phyloP scores from a whole-genome alignment of 2,329 filamentous ascomycete genomes.

The Bimuria novae-zelandiae region DNA sequence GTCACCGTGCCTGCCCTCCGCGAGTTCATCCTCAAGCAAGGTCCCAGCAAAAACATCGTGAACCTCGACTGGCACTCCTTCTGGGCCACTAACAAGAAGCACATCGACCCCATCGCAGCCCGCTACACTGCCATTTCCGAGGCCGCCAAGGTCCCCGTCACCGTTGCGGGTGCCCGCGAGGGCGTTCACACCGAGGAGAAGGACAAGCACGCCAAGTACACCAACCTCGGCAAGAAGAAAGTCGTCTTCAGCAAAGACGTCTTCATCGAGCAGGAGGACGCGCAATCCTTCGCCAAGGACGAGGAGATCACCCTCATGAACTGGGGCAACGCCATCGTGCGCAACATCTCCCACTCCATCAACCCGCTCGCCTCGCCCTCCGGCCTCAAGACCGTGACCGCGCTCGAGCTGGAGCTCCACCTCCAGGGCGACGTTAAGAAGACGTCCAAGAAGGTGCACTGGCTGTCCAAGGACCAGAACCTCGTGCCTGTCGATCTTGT shows the following conservation, averaged over 20 bases:
- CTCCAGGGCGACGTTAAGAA: conserved; percentile 91
- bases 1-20: conserved; percentile 79
- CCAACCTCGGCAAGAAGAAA: conserved; percentile 81
- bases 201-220: conserved; percentile 88
- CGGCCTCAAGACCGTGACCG: conserved; percentile 60
- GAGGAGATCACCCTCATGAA: conserved; percentile 97
- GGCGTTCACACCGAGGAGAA: conserved; percentile 69
- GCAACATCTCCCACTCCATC: conserved; percentile 62
- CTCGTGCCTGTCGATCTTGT: conserved; percentile 83
- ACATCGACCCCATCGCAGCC: conserved; percentile 55
- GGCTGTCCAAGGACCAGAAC: conserved; percentile 79
- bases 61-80: conserved; percentile 79
- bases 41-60: conserved; percentile 81
- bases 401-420: conserved; percentile 82
- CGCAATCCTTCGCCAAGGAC: conserved; percentile 75
- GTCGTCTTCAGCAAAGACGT: conserved; percentile 77
- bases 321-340: conserved; percentile 89
- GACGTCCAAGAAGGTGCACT: conserved; percentile 95
- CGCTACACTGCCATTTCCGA: conserved; percentile 64
- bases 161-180: conserved; percentile 65
- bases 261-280: conserved; percentile 85
- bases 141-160: conserved; percentile 72
- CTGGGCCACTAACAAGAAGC: conserved; percentile 60
- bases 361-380: conserved; percentile 56
- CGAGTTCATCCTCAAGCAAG: conserved; percentile 84